Evolutionary conservation across 2,329 filamentous ascomycete genomes (phyloP), one percentile per base, ranked within the genome.

Genomic region (Xylariaceae sp.): DNA sequence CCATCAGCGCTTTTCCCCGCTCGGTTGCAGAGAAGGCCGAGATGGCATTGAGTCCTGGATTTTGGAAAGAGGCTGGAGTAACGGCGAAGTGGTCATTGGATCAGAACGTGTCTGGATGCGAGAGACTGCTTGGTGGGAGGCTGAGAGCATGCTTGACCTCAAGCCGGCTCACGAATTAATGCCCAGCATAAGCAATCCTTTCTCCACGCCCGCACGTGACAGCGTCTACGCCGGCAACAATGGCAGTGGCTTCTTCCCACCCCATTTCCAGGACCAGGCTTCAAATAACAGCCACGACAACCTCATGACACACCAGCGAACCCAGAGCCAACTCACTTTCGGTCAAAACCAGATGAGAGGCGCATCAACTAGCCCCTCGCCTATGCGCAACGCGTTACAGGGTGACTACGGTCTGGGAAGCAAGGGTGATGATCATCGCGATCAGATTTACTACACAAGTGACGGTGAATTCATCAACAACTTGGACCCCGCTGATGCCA

Each of bases 31-130:
- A 67, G 91, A 96, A 64, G 94, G 94, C 58, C 86, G 86, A 63
- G 94, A 99, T 63, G 94, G 93, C 52, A 92, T 97, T 56, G 91
- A 97, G 71, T 95, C 84, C 68, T 99, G 93, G 91, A 82, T 95
- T 59, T 82, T 97, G 53, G 92, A 97, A 75, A 87, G 94, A 60
- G 94, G 94, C 1, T 99, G 94, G 94, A 97, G 91, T 76, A 99
- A 99, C 67, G 94, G 94, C 45, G 94, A 97, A 75, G 92, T 97
- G 1, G 86, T 96, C 4, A 80, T 97, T 37, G 94, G 94, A 57
- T 87, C 86, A 59, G 92, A 97, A 73, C 89, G 94, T 37, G 86
- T 99, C 48, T 99, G 94, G 94, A 92, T 97, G 79, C 85, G 93
- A 53, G 94, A 99, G 74, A 82, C 79, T 59, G 89, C 92, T 1